These are phyloP conservation scores for Cryptosporidium meleagridis DNA, from an alignment of 169 alveolate species.

Conservation along the genomic window DNA sequence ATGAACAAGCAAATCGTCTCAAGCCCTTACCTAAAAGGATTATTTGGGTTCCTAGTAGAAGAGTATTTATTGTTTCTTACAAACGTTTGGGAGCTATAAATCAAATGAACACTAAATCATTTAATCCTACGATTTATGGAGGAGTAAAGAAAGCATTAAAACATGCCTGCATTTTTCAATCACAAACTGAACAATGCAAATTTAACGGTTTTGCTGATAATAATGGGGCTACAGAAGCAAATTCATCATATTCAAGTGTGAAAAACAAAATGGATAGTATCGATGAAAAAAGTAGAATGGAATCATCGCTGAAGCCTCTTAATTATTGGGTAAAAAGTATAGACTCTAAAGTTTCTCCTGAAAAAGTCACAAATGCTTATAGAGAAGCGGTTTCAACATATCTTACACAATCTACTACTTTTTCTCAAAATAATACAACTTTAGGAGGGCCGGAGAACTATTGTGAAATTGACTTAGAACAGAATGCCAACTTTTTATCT, in stretches of 20 bases:
- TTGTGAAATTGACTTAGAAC: neutral
- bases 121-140: slow-evolving; percentile 69
- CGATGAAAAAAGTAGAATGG: slow-evolving; percentile 1
- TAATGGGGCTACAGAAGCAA: neutral
- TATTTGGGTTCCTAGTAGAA: slow-evolving; percentile 73
- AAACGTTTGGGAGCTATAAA: slow-evolving; percentile 44
- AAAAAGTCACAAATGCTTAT: slow-evolving; percentile 61
- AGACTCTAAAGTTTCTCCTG: slow-evolving; percentile 60
- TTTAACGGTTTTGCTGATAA: slow-evolving; percentile 7
- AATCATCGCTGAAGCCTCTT: slow-evolving; percentile 39
- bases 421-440: slow-evolving; percentile 5
- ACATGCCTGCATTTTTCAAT: slow-evolving; percentile 72
- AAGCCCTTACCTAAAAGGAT: slow-evolving; percentile 70
- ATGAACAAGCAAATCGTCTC: slow-evolving; percentile 61
- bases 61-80: slow-evolving; percentile 70
- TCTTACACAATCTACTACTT: slow-evolving; percentile 23
- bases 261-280: neutral
- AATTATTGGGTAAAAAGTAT: slow-evolving; percentile 64
- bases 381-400: slow-evolving; percentile 75
- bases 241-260: neutral
- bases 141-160: slow-evolving; percentile 71
- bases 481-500: neutral
- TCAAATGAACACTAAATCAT: slow-evolving; percentile 70
- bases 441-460: neutral
- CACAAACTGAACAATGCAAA: slow-evolving; percentile 64